Evolutionary conservation across 2,329 filamentous ascomycete genomes (phyloP).

Genomic region (Arthrocladium fulminans): DNA sequence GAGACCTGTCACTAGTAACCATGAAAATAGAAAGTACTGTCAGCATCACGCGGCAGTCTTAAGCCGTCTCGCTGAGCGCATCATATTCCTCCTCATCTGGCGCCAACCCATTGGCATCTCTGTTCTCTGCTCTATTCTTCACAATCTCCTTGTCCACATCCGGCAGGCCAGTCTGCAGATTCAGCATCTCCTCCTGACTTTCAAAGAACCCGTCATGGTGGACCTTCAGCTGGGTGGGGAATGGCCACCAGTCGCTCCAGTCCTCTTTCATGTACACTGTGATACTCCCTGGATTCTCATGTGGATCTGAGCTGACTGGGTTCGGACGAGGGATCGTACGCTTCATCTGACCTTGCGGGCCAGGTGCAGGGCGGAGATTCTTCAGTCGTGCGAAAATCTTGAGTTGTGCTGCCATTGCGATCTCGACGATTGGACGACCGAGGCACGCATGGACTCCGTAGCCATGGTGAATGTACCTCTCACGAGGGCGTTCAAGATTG

Average conservation of each 20-base stretch:
- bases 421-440: conserved; percentile 34
- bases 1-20: too few relatives aligned
- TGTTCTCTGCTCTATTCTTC: conserved; percentile 14
- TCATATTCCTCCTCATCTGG: conserved; percentile 3
- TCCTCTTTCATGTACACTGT: conserved; percentile 38
- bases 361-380: conserved; percentile 34
- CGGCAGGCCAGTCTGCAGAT: conserved; percentile 17
- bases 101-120: conserved; percentile 16
- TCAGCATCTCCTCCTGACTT: conserved; percentile 18
- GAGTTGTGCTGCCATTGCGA: conserved; percentile 36
- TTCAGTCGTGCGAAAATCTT: conserved; percentile 34
- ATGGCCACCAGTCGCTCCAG: conserved; percentile 35
- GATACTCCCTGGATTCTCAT: conserved; percentile 30
- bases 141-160: conserved; percentile 16
- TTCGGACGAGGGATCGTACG: conserved; percentile 28
- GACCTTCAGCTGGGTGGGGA: conserved; percentile 28
- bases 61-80: not conserved
- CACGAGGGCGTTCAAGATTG: conserved; percentile 34
- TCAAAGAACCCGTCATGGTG: conserved; percentile 21
- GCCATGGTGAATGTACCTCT: conserved; percentile 38
- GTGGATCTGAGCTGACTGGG: conserved; percentile 21
- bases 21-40: too few relatives aligned
- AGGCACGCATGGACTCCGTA: conserved; percentile 42
- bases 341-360: conserved; percentile 34
- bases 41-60: not conserved